Conservation (phyloP, 495 filamentous ascomycete genomes). For the Chaetomidium leptoderma region DNA sequence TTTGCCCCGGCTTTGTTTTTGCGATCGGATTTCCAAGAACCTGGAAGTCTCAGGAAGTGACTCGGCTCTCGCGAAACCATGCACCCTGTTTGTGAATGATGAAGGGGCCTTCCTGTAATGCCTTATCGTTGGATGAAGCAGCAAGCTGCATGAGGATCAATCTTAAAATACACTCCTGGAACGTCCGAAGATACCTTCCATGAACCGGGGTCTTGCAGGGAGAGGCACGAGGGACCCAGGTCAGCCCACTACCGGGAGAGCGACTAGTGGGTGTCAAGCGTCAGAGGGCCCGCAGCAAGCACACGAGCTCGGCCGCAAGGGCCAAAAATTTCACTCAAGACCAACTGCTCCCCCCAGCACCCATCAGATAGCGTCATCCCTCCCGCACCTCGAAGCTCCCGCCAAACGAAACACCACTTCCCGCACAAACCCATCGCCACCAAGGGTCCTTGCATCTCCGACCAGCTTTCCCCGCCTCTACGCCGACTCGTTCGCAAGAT, state of each 20-base stretch:
- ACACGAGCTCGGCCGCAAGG: slow-evolving; percentile 2
- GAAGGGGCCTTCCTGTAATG: too few relatives aligned
- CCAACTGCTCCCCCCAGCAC: slow-evolving; percentile 11
- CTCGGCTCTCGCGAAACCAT: too few relatives aligned
- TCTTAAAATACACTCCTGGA: neutral
- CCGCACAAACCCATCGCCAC: slow-evolving; percentile 8
- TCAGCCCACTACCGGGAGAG: slow-evolving; percentile 8
- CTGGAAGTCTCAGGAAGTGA: neutral
- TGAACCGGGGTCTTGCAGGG: neutral
- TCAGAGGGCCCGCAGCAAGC: neutral
- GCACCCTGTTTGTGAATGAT: too few relatives aligned
- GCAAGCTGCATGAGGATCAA: neutral
- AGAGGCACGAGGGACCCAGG: neutral
- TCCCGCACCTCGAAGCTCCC: slow-evolving; percentile 15
- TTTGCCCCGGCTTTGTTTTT: too few relatives aligned
- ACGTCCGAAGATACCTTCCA: neutral
- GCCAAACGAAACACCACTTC: slow-evolving; percentile 1
- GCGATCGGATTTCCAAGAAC: too few relatives aligned
- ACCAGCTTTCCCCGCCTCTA: neutral
- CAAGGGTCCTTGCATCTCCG: neutral
- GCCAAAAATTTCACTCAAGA: slow-evolving; percentile 27
- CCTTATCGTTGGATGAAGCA: too few relatives aligned
- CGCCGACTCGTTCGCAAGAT: neutral
- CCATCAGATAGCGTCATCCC: slow-evolving; percentile 27
- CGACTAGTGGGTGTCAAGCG: too few relatives aligned